A percentile compares a stretch with the other conserved stretches of the same genome.
These are phyloP conservation scores for Alternaria infectoria DNA, from an alignment of 2,329 filamentous ascomycete species.

Conservation along the genomic window DNA sequence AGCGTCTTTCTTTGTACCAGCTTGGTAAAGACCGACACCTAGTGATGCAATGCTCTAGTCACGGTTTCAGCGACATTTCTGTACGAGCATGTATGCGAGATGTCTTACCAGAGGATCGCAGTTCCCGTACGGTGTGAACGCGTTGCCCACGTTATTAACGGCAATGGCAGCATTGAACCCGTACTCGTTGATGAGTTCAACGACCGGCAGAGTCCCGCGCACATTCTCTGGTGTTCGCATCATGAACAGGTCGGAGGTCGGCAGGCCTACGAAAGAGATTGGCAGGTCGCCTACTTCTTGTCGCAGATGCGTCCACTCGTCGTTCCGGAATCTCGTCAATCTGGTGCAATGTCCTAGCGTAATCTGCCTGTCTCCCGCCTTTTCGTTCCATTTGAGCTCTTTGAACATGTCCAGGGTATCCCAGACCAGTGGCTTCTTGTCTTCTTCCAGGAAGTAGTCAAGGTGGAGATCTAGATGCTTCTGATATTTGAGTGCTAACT, in stretches of 20 bases:
- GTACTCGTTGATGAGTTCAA: slow-evolving; percentile 65
- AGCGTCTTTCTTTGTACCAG: slow-evolving; percentile 65
- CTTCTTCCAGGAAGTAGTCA: slow-evolving; percentile 68
- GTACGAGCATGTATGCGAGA: slow-evolving; percentile 23
- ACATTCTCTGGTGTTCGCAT: slow-evolving; percentile 59
- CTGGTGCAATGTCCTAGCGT: slow-evolving; percentile 72
- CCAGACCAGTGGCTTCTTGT: slow-evolving; percentile 60
- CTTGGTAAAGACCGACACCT: slow-evolving; percentile 71
- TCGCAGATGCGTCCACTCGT: slow-evolving; percentile 59
- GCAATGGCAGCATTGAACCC: slow-evolving; percentile 66
- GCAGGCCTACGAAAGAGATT: slow-evolving; percentile 71
- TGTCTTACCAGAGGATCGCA: slow-evolving; percentile 63
- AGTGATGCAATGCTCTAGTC: slow-evolving; percentile 37
- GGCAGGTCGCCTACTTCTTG: slow-evolving; percentile 61
- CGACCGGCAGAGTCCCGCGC: slow-evolving; percentile 68
- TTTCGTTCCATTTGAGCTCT: slow-evolving; percentile 56
- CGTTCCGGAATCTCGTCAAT: slow-evolving; percentile 61
- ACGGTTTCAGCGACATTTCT: neutral
- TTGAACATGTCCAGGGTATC: slow-evolving; percentile 61
- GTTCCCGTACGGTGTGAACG: slow-evolving; percentile 73
- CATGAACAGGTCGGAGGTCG: slow-evolving; percentile 76
- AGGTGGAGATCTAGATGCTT: slow-evolving; percentile 74
- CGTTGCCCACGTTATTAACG: slow-evolving; percentile 76
- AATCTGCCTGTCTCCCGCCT: slow-evolving; percentile 35
- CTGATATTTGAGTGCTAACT: slow-evolving; percentile 56